phyloP scores from a whole-genome alignment of 2,329 filamentous ascomycete genomes.

The Aphanocladium album region DNA sequence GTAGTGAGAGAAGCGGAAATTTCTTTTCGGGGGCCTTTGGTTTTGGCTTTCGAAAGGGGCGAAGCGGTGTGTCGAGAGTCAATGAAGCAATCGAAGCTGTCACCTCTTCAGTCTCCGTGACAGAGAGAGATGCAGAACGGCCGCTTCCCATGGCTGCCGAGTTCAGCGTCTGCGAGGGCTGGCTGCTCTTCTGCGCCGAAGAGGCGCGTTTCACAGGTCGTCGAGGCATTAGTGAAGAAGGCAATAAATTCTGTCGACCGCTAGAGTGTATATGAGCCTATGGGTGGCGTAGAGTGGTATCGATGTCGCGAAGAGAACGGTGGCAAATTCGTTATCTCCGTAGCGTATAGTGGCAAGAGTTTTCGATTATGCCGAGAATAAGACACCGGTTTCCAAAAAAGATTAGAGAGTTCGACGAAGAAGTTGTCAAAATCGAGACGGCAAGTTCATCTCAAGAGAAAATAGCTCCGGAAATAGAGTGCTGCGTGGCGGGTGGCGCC shows the following conservation, averaged over 20 bases:
- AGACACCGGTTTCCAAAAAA: background rate
- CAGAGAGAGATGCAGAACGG: conserved; percentile 32
- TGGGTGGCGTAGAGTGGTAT: conserved; percentile 11
- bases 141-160: conserved; percentile 22
- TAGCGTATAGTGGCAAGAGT: background rate
- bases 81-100: conserved; percentile 39
- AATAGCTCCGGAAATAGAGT: background rate
- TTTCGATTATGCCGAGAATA: background rate
- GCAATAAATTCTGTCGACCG: no score
- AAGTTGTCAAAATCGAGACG: background rate
- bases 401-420: background rate
- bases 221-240: conserved; percentile 16
- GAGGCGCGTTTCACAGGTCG: conserved; percentile 27
- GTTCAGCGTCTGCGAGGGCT: conserved; percentile 12
- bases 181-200: conserved; percentile 20
- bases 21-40: conserved; percentile 34
- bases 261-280: background rate
- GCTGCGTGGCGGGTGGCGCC: conserved; percentile 46
- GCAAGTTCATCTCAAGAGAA: background rate
- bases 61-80: conserved; percentile 35
- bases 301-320: background rate
- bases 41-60: conserved; percentile 27
- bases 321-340: conserved; percentile 5
- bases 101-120: conserved; percentile 36
- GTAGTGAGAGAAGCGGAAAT: conserved; percentile 63